Conservation (phyloP, 352 stramenopile genomes). For the Globisporangium sylvaticum region DNA sequence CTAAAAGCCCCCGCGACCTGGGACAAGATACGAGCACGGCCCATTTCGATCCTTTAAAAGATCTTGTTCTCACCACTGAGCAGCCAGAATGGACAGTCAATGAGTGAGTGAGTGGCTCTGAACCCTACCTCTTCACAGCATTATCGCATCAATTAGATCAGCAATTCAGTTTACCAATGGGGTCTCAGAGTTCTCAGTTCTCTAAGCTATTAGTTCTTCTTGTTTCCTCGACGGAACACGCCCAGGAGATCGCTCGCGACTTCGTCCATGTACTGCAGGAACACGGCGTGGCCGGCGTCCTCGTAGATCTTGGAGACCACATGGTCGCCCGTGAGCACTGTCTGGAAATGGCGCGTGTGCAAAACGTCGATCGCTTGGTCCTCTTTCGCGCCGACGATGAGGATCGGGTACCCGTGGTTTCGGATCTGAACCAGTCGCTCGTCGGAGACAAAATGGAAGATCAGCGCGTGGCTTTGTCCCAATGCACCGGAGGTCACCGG, state of each 20-base stretch:
- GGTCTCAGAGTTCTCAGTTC: neutral
- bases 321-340: neutral
- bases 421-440: constrained; percentile 20
- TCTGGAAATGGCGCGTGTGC: neutral
- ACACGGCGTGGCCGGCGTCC: neutral
- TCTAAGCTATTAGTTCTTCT: too few relatives aligned
- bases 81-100: too few relatives aligned
- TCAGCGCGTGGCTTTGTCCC: constrained; percentile 29
- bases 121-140: too few relatives aligned
- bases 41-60: too few relatives aligned
- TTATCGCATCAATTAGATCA: too few relatives aligned
- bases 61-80: too few relatives aligned
- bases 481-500: constrained; percentile 3
- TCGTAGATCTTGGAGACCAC: neutral
- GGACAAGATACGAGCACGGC: too few relatives aligned
- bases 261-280: neutral
- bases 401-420: neutral
- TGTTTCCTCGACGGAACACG: neutral
- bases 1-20: too few relatives aligned
- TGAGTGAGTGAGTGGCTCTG: too few relatives aligned
- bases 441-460: constrained; percentile 39
- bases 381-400: neutral
- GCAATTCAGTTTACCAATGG: too few relatives aligned
- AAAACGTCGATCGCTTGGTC: neutral
- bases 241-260: neutral